Conservation (phyloP, 2,329 filamentous ascomycete genomes). For the Colletotrichum filicis region DNA sequence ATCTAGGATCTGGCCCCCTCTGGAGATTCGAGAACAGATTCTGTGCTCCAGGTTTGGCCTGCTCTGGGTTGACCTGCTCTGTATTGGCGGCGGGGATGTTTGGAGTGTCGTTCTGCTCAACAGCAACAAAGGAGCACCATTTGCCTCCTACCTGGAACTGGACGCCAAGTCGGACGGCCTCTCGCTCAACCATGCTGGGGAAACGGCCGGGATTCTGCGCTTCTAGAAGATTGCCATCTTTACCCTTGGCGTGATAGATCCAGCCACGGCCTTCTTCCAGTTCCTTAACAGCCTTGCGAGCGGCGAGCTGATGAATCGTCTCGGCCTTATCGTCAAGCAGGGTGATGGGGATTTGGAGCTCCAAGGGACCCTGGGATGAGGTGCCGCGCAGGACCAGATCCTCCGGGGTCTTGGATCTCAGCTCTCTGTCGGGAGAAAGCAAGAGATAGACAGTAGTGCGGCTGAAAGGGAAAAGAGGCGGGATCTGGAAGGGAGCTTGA, state of each 20-base stretch:
- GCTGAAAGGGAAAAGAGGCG: conserved; percentile 74
- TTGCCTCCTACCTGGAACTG: conserved; percentile 75
- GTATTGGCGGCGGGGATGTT: not conserved
- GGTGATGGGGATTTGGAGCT: conserved; percentile 72
- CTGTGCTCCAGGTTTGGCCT: not conserved
- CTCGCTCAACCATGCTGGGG: conserved; percentile 69
- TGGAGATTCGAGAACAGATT: not conserved
- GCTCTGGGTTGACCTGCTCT: not conserved
- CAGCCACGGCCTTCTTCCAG: conserved; percentile 78
- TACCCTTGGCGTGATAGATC: conserved; percentile 64
- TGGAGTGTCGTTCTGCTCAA: conserved; percentile 54
- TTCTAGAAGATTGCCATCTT: conserved; percentile 56
- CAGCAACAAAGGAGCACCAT: conserved; percentile 79
- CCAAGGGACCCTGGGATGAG: conserved; percentile 66
- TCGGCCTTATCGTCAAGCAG: conserved; percentile 55
- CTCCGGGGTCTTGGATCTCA: conserved; percentile 55
- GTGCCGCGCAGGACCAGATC: conserved; percentile 69
- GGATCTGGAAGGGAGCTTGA: conserved; percentile 72
- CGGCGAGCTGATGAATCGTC: conserved; percentile 77
- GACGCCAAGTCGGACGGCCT: conserved; percentile 74
- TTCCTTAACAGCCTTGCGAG: conserved; percentile 74
- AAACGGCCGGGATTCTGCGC: conserved; percentile 62
- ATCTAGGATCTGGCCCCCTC: not conserved
- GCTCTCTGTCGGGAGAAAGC: conserved; percentile 60
- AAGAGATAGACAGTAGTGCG: conserved; percentile 75